Conservation (phyloP, 2,329 filamentous ascomycete species). For the Fusarium sp. region DNA sequence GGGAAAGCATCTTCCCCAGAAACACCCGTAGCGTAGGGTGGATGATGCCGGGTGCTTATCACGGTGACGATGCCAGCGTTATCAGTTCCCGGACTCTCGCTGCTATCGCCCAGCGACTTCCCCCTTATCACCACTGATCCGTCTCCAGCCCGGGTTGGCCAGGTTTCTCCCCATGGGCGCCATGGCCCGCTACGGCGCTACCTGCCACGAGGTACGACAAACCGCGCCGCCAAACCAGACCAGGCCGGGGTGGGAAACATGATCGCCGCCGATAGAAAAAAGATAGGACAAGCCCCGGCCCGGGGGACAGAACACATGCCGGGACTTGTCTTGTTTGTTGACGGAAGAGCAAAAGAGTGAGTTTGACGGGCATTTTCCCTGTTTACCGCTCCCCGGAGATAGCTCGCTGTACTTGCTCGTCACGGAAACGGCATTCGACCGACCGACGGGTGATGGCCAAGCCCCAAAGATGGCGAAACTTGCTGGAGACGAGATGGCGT, state of each 20-base stretch:
- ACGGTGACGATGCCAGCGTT: background rate
- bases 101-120: background rate
- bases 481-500: constrained; percentile 32
- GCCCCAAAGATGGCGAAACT: constrained; percentile 32
- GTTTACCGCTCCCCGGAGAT: background rate
- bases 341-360: background rate
- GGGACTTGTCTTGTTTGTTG: background rate
- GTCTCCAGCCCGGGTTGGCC: constrained; percentile 18
- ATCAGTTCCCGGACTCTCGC: background rate
- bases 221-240: background rate
- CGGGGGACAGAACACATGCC: constrained; percentile 8
- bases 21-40: background rate
- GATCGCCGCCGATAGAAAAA: constrained; percentile 20
- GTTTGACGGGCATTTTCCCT: background rate
- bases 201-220: constrained; percentile 33
- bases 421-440: background rate
- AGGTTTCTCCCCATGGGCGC: constrained; percentile 29
- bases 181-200: constrained; percentile 23
- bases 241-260: constrained; percentile 14
- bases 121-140: constrained; percentile 5
- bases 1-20: background rate
- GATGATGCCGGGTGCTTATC: background rate
- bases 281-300: constrained; percentile 25
- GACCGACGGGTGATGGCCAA: background rate
- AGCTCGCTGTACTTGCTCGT: background rate